Evolutionary conservation across 495 filamentous ascomycete genomes (phyloP).

Genomic region (Platismatia glauca): DNA sequence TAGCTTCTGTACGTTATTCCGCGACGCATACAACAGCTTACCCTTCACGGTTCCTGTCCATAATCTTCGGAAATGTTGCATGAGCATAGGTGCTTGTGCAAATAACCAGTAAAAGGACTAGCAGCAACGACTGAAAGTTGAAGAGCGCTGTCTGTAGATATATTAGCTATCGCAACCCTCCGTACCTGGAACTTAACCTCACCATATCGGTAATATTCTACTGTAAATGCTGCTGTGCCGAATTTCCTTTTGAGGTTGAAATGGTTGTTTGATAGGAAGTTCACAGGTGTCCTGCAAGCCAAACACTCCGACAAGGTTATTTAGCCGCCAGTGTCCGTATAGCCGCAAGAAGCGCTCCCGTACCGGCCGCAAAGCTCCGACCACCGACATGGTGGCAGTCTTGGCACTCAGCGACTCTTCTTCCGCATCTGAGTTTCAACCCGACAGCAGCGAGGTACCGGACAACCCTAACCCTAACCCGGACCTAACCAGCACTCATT

Average conservation of each 20-base stretch:
- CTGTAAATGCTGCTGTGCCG: background rate
- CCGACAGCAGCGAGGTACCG: no score
- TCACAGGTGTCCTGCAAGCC: background rate
- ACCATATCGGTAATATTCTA: slow-evolving; percentile 1
- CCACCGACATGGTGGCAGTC: background rate
- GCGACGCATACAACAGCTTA: slow-evolving; percentile 33
- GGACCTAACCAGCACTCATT: background rate
- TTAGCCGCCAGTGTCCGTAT: background rate
- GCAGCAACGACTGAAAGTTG: slow-evolving; percentile 90
- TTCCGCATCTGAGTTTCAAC: background rate
- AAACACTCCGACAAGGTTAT: background rate
- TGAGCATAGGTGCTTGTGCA: slow-evolving; percentile 93
- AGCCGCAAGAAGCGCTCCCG: background rate
- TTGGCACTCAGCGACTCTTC: background rate
- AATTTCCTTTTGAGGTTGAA: background rate
- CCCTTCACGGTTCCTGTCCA: slow-evolving; percentile 90
- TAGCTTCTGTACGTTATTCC: background rate
- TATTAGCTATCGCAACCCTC: slow-evolving; percentile 9
- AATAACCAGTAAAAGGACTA: slow-evolving; percentile 88
- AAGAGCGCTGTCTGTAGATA: slow-evolving; percentile 78
- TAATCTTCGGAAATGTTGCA: slow-evolving; percentile 78
- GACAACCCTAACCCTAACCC: no score
- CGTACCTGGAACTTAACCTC: background rate
- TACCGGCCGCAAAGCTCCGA: background rate
- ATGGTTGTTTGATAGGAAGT: background rate